Evolutionary conservation across 2,329 filamentous ascomycete genomes (phyloP).

Genomic region (Cercospora brassicicola): DNA sequence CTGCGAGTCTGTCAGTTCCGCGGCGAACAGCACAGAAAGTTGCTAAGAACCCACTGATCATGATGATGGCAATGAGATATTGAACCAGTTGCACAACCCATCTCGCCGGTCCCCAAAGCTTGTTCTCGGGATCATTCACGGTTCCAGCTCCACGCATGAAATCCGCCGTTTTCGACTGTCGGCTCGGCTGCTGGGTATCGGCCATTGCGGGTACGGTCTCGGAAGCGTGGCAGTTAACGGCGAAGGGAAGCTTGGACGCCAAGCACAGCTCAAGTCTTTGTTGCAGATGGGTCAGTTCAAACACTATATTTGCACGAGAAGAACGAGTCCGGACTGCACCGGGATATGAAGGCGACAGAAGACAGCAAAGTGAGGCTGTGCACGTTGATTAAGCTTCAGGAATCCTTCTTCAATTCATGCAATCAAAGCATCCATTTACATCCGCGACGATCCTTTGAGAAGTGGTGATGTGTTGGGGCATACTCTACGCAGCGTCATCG

Average conservation of each 20-base stretch:
- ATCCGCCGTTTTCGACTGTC: conserved; percentile 24
- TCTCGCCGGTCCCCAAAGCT: conserved; percentile 31
- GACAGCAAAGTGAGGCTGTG: background rate
- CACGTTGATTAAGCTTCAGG: background rate
- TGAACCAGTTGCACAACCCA: conserved; percentile 33
- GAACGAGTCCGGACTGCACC: background rate
- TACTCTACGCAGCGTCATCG: background rate
- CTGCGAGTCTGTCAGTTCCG: conserved; percentile 15
- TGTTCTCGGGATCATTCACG: conserved; percentile 31
- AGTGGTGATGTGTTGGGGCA: background rate
- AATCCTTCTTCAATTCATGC: background rate
- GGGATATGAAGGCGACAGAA: background rate
- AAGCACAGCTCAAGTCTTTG: background rate
- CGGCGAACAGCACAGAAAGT: background rate
- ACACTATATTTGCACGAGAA: background rate
- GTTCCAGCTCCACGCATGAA: conserved; percentile 32
- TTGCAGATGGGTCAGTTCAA: background rate
- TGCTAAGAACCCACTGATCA: conserved; percentile 26
- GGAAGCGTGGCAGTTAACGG: background rate
- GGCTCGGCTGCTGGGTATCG: conserved; percentile 8
- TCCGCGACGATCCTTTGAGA: background rate
- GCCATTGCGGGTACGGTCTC: conserved; percentile 7
- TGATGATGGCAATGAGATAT: conserved; percentile 31
- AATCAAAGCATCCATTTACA: background rate
- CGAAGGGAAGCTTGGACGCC: background rate